Conservation (phyloP, 2,329 filamentous ascomycete genomes). For the Tolypocladium pustulatum region DNA sequence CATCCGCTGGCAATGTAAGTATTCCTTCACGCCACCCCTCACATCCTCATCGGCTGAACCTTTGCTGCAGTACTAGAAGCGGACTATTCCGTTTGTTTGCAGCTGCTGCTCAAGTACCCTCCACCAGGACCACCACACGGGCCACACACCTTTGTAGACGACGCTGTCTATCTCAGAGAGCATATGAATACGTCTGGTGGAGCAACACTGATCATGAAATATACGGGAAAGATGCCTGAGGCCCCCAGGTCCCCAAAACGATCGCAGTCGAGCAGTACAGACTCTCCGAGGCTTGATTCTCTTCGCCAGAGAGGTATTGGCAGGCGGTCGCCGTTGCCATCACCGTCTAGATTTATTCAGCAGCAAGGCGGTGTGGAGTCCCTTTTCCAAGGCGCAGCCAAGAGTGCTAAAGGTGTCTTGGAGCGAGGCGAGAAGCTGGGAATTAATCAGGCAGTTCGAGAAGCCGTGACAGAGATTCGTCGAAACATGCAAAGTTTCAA, state of each 20-base stretch:
- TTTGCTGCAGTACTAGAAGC: constrained; percentile 58
- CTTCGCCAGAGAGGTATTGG: constrained; percentile 31
- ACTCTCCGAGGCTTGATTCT: constrained; percentile 19
- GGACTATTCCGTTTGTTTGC: constrained; percentile 79
- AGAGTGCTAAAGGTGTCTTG: constrained; percentile 63
- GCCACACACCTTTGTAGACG: constrained; percentile 72
- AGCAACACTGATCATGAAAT: constrained; percentile 56
- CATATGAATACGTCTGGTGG: constrained; percentile 55
- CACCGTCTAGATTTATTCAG: constrained; percentile 40
- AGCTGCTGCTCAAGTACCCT: constrained; percentile 76
- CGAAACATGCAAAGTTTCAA: constrained; percentile 64
- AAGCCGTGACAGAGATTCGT: constrained; percentile 68
- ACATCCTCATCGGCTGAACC: constrained; percentile 5
- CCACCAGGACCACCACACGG: constrained; percentile 49
- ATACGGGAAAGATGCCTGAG: constrained; percentile 48
- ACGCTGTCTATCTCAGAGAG: constrained; percentile 65
- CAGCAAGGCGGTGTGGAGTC: constrained; percentile 55
- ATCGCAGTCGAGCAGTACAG: constrained; percentile 20
- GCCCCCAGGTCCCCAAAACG: neutral
- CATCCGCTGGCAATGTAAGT: constrained; percentile 78
- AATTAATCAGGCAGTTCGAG: constrained; percentile 71
- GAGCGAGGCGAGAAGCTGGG: constrained; percentile 66
- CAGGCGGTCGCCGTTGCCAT: constrained; percentile 33
- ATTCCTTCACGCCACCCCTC: constrained; percentile 7
- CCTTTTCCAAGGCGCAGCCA: constrained; percentile 66